phyloP scores from a whole-genome alignment of 2,329 filamentous ascomycete genomes.

The Chaetomium sp. region DNA sequence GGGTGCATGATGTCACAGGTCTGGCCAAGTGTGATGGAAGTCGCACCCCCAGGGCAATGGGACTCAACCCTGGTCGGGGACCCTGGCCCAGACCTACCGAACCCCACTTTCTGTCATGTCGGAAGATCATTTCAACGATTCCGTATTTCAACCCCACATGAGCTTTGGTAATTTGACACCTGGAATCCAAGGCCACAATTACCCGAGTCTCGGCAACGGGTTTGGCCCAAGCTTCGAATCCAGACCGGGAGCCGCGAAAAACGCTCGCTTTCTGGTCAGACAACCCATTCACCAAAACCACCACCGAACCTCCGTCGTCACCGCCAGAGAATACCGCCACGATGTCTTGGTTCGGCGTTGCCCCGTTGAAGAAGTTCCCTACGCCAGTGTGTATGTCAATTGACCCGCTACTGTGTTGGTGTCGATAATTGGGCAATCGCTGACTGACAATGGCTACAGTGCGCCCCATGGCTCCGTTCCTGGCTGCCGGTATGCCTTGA shows the following conservation, averaged over 20 bases:
- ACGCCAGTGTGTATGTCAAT: conserved; percentile 72
- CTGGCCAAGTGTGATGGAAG: background rate
- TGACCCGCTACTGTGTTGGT: conserved; percentile 2
- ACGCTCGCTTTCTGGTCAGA: conserved; percentile 35
- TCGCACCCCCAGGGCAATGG: too few relatives aligned
- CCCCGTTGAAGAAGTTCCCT: conserved; percentile 76
- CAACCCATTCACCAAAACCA: conserved; percentile 33
- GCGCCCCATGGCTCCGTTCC: conserved; percentile 90
- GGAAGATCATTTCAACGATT: conserved; percentile 31
- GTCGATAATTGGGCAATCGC: conserved; percentile 8
- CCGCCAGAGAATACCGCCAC: conserved; percentile 50
- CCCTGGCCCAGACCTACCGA: too few relatives aligned
- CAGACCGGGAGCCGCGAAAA: conserved; percentile 36
- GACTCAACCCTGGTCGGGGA: too few relatives aligned
- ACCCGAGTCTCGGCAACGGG: conserved; percentile 6
- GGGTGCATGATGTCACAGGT: conserved; percentile 35
- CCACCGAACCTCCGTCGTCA: conserved; percentile 40
- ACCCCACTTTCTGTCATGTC: conserved; percentile 11
- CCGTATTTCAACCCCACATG: background rate
- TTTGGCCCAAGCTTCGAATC: conserved; percentile 31
- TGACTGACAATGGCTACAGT: conserved; percentile 55
- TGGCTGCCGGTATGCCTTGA: conserved; percentile 77
- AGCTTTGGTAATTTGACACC: conserved; percentile 14
- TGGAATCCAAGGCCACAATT: conserved; percentile 27
- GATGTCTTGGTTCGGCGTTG: conserved; percentile 73